phyloP scores from a whole-genome alignment of 2,329 filamentous ascomycete genomes.

The Colletotrichum eremochloae region DNA sequence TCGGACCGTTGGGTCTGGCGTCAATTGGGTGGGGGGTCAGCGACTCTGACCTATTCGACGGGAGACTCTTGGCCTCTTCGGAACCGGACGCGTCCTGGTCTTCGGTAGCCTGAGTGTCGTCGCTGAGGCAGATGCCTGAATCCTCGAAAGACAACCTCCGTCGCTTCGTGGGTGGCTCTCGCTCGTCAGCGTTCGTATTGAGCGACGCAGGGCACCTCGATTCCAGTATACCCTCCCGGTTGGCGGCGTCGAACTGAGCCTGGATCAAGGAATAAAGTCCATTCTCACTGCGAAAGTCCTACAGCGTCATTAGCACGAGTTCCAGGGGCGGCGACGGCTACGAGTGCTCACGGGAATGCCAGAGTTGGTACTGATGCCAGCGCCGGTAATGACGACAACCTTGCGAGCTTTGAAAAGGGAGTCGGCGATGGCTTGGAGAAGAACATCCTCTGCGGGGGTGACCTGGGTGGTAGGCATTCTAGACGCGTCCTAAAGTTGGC shows the following conservation, averaged over 20 bases:
- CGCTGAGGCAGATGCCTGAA: slow-evolving; percentile 33
- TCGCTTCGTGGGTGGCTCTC: slow-evolving; percentile 50
- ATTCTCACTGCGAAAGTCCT: slow-evolving; percentile 81
- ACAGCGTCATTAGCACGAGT: slow-evolving; percentile 42
- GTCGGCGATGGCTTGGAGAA: slow-evolving; percentile 76
- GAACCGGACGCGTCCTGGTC: neutral
- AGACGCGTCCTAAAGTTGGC: slow-evolving; percentile 30
- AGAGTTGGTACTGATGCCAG: slow-evolving; percentile 81
- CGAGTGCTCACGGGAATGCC: slow-evolving; percentile 75
- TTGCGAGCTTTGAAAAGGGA: slow-evolving; percentile 74
- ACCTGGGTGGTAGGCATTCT: slow-evolving; percentile 73
- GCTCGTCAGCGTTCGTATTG: slow-evolving; percentile 39
- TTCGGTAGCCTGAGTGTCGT: slow-evolving; percentile 9
- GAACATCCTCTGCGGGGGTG: slow-evolving; percentile 62
- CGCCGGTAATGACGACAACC: slow-evolving; percentile 79
- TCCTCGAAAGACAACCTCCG: slow-evolving; percentile 50
- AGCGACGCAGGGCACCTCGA: slow-evolving; percentile 18
- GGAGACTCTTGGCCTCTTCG: neutral
- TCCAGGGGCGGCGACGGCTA: neutral
- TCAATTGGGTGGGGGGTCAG: neutral
- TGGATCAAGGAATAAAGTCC: slow-evolving; percentile 81
- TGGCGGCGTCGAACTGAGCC: slow-evolving; percentile 71
- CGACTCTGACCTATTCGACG: neutral
- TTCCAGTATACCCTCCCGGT: slow-evolving; percentile 44
- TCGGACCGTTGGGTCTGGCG: neutral